phyloP scores from a whole-genome alignment of 345 rosid genomes.

The Jatropha curcas region DNA sequence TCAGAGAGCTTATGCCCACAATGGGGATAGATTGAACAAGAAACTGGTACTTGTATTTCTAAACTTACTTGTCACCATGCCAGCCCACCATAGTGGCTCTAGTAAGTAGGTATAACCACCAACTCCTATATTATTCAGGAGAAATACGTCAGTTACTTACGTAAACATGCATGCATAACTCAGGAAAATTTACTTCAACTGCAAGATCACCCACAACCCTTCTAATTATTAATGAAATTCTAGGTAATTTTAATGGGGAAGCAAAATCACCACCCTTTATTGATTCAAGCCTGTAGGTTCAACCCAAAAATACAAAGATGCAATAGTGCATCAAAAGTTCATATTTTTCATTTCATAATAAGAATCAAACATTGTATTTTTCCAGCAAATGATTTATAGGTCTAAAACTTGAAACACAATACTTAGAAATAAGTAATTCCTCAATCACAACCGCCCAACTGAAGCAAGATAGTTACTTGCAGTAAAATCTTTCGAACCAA shows the following conservation, averaged over 20 bases:
- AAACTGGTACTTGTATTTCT: neutral
- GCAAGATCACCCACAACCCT: neutral
- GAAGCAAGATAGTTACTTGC: neutral
- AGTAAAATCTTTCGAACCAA: neutral
- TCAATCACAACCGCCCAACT: neutral
- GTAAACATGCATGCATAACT: neutral
- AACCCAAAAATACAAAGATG: neutral
- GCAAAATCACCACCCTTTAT: neutral
- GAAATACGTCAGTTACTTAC: slow-evolving; percentile 8
- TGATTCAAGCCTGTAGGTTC: neutral
- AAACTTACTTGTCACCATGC: slow-evolving; percentile 79
- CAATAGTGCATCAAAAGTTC: too few species aligned
- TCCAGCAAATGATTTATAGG: neutral
- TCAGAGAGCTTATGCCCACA: neutral
- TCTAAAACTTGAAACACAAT: neutral
- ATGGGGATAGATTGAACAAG: neutral
- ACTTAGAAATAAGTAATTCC: neutral
- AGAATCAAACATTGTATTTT: too few species aligned
- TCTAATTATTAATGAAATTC: neutral
- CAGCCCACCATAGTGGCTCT: slow-evolving; percentile 98
- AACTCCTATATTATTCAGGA: slow-evolving; percentile 48
- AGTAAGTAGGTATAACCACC: slow-evolving; percentile 89
- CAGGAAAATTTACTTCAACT: neutral
- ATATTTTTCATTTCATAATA: too few species aligned
- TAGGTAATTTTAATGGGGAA: neutral